A percentile compares a stretch with the other conserved stretches of the same genome.
These are phyloP conservation scores for Simplicillium aogashimaense DNA, from an alignment of 2,329 filamentous ascomycete species.

Conservation along the genomic window DNA sequence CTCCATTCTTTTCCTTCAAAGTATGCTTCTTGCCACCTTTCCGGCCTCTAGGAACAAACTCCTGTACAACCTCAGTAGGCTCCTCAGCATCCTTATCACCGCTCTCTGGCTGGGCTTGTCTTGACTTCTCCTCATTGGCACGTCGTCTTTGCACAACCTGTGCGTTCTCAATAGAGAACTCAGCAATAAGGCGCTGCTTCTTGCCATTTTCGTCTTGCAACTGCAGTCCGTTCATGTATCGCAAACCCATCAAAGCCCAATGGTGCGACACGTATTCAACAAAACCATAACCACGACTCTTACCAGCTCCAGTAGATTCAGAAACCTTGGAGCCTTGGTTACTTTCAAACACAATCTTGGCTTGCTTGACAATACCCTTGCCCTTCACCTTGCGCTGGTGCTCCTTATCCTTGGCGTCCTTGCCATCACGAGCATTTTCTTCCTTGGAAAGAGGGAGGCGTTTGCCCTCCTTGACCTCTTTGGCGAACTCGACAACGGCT, in stretches of 20 bases:
- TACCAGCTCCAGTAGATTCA: conserved; percentile 67
- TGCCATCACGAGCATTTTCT: conserved; percentile 70
- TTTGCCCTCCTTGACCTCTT: conserved; percentile 70
- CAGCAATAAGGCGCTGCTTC: conserved; percentile 83
- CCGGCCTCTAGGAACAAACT: conserved; percentile 21
- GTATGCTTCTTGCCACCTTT: conserved; percentile 2
- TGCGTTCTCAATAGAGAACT: conserved; percentile 97
- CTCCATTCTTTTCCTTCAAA: conserved; percentile 13
- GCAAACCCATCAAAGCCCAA: conserved; percentile 86
- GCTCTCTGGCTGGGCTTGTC: conserved; percentile 11
- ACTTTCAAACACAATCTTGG: conserved; percentile 91
- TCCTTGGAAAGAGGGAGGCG: conserved; percentile 80
- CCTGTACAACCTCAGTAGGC: conserved; percentile 12
- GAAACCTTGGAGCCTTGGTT: conserved; percentile 73
- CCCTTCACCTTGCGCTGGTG: conserved; percentile 68
- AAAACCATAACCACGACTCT: conserved; percentile 91
- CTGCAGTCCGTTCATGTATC: conserved; percentile 79
- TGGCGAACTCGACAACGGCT: conserved; percentile 90
- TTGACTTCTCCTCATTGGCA: conserved; percentile 23
- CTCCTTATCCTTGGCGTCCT: conserved; percentile 74
- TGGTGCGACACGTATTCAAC: conserved; percentile 93
- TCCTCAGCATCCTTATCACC: conserved; percentile 13
- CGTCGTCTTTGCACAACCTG: conserved; percentile 77
- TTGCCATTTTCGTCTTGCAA: conserved; percentile 55
- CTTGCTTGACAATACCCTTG: conserved; percentile 80